Evolutionary conservation across 169 alveolate species (phyloP), one percentile per base, ranked within the genome.

Genomic region (Cryptosporidium xiaoi): DNA sequence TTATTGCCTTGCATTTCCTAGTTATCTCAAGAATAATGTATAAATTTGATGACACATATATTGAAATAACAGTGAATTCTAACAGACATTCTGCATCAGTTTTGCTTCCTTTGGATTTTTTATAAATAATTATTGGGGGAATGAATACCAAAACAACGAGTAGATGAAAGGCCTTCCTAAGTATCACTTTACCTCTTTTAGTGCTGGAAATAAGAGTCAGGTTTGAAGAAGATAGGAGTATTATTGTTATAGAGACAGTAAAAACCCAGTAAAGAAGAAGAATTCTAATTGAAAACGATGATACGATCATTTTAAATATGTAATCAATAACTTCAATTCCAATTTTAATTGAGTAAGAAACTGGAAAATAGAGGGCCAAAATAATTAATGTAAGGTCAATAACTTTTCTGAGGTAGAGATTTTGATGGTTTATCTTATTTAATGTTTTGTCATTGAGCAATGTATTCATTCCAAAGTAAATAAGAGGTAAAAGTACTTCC

Each of bases 111-210:
- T 20, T 2, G n/a, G 34, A 46, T 5, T 16, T 77, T 18, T 60
- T 77, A 62, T 18, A 77, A 16, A 44, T 13, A 48, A 60, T 10
- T 60, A 77, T 44, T 24, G 58, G 87, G 18, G 87, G 87, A 24
- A 77, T 36, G 40, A 77, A 62, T 13, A 77, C 33, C 24, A 62
- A 51, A 40, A 77, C 56, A 44, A 62, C 40, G 12, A 77, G n/a
- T 4, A 77, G 46, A 34, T 77, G 87, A 40, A 77, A 77, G 0
- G 55, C 46, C 24, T 77, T 77, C 33, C 87, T 40, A 46, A 56
- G 58, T 10, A 77, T 29, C 10, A 77, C 50, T 29, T 50, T 77
- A 15, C 44, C 51, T 20, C 16, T 60, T 48, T 56, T 62, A 6
- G 62, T 34, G 6, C 64, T 44, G 1, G 51, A 27, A 62, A 24